phyloP scores from a whole-genome alignment of 805 yeast genomes.

The Yarrowia osloensis region DNA sequence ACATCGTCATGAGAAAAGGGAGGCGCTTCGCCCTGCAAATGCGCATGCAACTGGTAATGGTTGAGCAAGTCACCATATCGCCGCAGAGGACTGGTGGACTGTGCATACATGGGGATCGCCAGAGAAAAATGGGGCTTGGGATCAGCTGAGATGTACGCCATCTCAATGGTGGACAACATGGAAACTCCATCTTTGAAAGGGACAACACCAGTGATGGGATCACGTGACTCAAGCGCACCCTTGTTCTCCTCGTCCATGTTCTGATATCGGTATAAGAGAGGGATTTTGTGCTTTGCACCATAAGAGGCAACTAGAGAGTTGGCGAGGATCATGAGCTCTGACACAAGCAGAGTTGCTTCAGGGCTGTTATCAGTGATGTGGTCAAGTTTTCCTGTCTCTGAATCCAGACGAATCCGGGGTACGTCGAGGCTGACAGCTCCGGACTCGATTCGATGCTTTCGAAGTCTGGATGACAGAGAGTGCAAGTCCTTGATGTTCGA shows the following conservation, averaged over 20 bases:
- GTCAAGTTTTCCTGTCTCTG: conserved; percentile 32
- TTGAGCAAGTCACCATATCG: conserved; percentile 77
- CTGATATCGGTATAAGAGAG: conserved; percentile 40
- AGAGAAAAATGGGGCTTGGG: conserved; percentile 60
- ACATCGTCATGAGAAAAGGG: not conserved
- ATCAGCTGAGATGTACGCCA: conserved; percentile 47
- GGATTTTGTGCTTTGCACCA: conserved; percentile 36
- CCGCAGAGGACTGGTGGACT: conserved; percentile 87
- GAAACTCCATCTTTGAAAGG: conserved; percentile 9
- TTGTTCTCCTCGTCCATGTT: conserved; percentile 30
- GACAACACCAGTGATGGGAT: not conserved
- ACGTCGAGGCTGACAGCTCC: conserved; percentile 48
- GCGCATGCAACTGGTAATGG: conserved; percentile 71
- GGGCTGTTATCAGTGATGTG: conserved; percentile 42
- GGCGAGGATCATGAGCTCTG: conserved; percentile 82
- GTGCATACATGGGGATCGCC: conserved; percentile 63
- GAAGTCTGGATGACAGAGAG: conserved; percentile 41
- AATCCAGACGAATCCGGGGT: conserved; percentile 27
- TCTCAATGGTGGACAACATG: conserved; percentile 12
- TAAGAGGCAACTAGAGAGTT: conserved; percentile 50
- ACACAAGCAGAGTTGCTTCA: conserved; percentile 64
- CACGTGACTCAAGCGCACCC: not conserved
- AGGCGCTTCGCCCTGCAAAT: conserved; percentile 39
- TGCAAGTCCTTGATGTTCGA: conserved; percentile 47
- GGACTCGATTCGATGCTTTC: conserved; percentile 41